Conservation (phyloP, 2,329 filamentous ascomycete genomes). For the Verticillium isaacii region DNA sequence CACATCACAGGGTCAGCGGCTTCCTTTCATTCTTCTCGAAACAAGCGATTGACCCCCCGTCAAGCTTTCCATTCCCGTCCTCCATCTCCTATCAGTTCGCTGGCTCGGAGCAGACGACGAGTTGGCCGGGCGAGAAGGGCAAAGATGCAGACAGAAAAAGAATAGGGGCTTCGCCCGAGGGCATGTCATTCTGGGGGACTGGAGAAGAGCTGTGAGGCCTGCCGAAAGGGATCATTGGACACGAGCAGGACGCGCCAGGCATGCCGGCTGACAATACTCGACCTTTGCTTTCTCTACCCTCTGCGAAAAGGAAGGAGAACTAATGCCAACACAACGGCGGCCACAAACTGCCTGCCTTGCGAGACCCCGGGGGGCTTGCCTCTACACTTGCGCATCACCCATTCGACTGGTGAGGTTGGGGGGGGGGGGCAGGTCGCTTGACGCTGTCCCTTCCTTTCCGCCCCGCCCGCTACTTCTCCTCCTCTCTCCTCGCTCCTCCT, state of each 20-base stretch:
- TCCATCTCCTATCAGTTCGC: not conserved
- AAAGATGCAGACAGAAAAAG: not conserved
- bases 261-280: not conserved
- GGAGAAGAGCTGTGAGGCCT: not conserved
- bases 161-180: not conserved
- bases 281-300: not conserved
- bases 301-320: not conserved
- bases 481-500: not conserved
- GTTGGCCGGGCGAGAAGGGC: not conserved
- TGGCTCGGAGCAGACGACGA: not conserved
- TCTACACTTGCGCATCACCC: no score
- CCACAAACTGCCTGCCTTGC: not conserved
- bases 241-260: not conserved
- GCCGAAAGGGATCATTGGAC: not conserved
- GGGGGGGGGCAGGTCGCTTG: no score
- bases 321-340: not conserved
- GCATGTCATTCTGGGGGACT: not conserved
- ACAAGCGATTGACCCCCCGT: not conserved
- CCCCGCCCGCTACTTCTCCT: not conserved
- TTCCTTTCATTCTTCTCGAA: not conserved
- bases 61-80: not conserved
- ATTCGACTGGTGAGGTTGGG: no score
- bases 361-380: no score
- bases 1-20: not conserved
- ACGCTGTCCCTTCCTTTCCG: not conserved